These are phyloP conservation scores for Centaurea solstitialis DNA, from an alignment of 129 eudicot genomes.

Conservation along the genomic window DNA sequence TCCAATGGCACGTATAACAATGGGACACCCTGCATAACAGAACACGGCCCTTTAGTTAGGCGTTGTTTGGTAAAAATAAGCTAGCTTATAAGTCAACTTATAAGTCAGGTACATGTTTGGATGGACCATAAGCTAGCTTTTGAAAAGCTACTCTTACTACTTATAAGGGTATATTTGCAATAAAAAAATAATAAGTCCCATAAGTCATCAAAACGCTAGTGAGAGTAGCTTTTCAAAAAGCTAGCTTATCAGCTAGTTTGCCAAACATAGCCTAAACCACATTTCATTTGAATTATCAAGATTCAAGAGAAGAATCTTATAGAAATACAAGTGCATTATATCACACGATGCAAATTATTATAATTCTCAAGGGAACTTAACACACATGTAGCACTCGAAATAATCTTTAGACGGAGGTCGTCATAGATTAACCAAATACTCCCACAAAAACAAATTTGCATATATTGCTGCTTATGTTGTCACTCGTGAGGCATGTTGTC, in stretches of 20 bases:
- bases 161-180: too few species aligned
- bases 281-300: background rate
- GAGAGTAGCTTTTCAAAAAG: too few species aligned
- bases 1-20: slow-evolving; percentile 92
- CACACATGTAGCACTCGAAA: background rate
- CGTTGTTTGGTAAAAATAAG: too few species aligned
- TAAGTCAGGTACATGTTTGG: too few species aligned
- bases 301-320: background rate
- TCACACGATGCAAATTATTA: background rate
- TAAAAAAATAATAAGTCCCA: too few species aligned
- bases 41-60: slow-evolving; percentile 2
- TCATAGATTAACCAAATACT: background rate
- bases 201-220: too few species aligned
- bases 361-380: background rate
- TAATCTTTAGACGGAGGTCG: background rate
- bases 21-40: slow-evolving; percentile 73
- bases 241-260: too few species aligned
- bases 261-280: too few species aligned
- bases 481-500: background rate
- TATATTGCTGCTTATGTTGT: background rate
- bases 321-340: background rate
- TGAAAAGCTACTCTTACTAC: too few species aligned
- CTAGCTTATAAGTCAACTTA: too few species aligned
- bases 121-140: too few species aligned
- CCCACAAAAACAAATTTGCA: background rate